phyloP scores from a whole-genome alignment of 139 green algal species.

The Ostreobium quekettii region DNA sequence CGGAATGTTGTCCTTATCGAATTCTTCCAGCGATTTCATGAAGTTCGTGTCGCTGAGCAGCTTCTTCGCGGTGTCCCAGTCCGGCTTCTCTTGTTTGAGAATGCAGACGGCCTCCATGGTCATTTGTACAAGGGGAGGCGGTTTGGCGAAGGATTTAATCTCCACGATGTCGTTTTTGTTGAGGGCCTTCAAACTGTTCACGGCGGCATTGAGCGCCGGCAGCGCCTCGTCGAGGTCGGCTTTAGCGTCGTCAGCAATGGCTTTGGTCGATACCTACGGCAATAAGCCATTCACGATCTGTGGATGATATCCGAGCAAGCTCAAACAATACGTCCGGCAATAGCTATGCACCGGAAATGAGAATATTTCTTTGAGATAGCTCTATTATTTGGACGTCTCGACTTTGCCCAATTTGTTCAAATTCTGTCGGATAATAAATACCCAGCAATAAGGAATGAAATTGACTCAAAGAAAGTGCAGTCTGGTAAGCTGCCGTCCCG shows the following conservation, averaged over 20 bases:
- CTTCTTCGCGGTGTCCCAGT: conserved; percentile 76
- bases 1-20: conserved; percentile 75
- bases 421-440: too few species aligned
- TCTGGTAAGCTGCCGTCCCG: too few species aligned
- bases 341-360: too few species aligned
- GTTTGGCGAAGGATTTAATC: conserved; percentile 83
- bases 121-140: conserved; percentile 66
- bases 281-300: too few species aligned
- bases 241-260: conserved; percentile 68
- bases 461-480: too few species aligned
- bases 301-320: too few species aligned
- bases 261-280: conserved; percentile 35
- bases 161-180: conserved; percentile 77
- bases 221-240: conserved; percentile 74
- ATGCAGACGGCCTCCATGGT: conserved; percentile 76
- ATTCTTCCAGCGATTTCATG: conserved; percentile 67
- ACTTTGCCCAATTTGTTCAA: too few species aligned
- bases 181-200: conserved; percentile 67
- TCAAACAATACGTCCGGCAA: too few species aligned
- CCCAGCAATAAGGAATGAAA: too few species aligned
- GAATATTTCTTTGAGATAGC: too few species aligned
- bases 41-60: conserved; percentile 62
- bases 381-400: too few species aligned
- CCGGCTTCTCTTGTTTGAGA: conserved; percentile 64
- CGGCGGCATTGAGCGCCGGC: conserved; percentile 62